Evolutionary conservation across 2,329 filamentous ascomycete species (phyloP).

Genomic region (Ambrosiella xylebori): DNA sequence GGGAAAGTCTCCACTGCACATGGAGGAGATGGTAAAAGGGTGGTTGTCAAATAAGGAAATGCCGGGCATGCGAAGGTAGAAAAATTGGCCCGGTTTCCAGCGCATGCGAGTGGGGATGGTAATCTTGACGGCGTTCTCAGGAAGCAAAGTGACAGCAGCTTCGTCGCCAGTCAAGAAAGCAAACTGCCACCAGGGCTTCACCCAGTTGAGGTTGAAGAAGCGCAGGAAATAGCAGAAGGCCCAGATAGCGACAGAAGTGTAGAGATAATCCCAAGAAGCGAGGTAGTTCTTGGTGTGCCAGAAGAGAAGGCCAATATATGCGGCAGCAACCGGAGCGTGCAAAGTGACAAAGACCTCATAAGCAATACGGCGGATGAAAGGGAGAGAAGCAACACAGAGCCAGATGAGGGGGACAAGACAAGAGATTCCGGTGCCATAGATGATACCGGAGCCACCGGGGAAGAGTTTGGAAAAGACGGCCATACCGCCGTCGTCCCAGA

Average conservation of each 20-base stretch:
- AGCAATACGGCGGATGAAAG: constrained; percentile 54
- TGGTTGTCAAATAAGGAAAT: constrained; percentile 86
- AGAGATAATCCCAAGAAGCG: constrained; percentile 79
- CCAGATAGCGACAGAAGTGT: constrained; percentile 65
- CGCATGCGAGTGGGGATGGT: constrained; percentile 85
- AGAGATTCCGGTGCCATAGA: constrained; percentile 75
- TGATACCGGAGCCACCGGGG: constrained; percentile 42
- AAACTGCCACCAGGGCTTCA: constrained; percentile 51
- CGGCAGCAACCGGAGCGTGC: constrained; percentile 64
- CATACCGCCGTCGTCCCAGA: constrained; percentile 65
- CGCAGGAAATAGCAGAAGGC: constrained; percentile 54
- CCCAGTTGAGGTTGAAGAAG: constrained; percentile 80
- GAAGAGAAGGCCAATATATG: constrained; percentile 73
- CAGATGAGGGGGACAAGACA: constrained; percentile 66
- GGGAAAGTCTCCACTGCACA: constrained; percentile 85
- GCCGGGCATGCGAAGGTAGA: constrained; percentile 85
- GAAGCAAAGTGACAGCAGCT: constrained; percentile 72
- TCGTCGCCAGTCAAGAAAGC: constrained; percentile 83
- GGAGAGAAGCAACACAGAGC: constrained; percentile 72
- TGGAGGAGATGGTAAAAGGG: constrained; percentile 83
- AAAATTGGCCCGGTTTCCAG: constrained; percentile 87
- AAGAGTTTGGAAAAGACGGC: constrained; percentile 55
- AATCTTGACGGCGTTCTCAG: constrained; percentile 88
- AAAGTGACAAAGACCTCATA: constrained; percentile 76
- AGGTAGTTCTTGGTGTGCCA: constrained; percentile 94